Percentiles rank a stretch among this genome's conserved stretches.
Evolutionary conservation across 2,329 filamentous ascomycete genomes (phyloP).

Genomic region (Saccharata proteae): DNA sequence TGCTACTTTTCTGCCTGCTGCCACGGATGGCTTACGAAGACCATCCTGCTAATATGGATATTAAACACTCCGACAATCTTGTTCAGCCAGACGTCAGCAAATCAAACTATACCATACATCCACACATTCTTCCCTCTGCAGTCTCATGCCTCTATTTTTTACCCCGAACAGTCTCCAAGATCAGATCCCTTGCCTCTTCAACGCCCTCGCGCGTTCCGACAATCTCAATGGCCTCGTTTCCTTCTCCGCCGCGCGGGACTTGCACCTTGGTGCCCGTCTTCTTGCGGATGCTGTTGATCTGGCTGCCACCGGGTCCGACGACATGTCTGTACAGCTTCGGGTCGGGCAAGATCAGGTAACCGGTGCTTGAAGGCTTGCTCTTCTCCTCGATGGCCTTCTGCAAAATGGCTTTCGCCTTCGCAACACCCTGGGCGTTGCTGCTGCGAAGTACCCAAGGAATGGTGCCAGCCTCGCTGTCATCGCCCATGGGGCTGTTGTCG

Average conservation of each 20-base stretch:
- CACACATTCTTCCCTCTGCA: no score
- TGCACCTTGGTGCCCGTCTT: conserved; percentile 90
- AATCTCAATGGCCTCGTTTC: conserved; percentile 79
- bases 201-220: conserved; percentile 66
- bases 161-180: conserved; percentile 63
- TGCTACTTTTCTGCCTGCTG: no score
- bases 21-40: no score
- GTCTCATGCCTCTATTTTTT: not conserved
- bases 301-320: conserved; percentile 76
- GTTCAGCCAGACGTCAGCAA: no score
- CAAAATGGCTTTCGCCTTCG: conserved; percentile 68
- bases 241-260: conserved; percentile 68
- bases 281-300: conserved; percentile 86
- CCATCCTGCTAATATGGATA: no score
- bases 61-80: no score
- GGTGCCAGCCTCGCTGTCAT: conserved; percentile 43
- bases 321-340: conserved; percentile 81
- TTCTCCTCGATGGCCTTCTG: conserved; percentile 62
- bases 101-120: no score
- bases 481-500: conserved; percentile 43
- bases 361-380: conserved; percentile 57
- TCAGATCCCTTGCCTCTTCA: conserved; percentile 78
- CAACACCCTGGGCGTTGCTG: conserved; percentile 56
- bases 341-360: conserved; percentile 83
- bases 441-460: conserved; percentile 89